Evolutionary conservation across 768 basidiomycete species (phyloP), one percentile per base, ranked within the genome.

Genomic region (Amanita molliuscula): DNA sequence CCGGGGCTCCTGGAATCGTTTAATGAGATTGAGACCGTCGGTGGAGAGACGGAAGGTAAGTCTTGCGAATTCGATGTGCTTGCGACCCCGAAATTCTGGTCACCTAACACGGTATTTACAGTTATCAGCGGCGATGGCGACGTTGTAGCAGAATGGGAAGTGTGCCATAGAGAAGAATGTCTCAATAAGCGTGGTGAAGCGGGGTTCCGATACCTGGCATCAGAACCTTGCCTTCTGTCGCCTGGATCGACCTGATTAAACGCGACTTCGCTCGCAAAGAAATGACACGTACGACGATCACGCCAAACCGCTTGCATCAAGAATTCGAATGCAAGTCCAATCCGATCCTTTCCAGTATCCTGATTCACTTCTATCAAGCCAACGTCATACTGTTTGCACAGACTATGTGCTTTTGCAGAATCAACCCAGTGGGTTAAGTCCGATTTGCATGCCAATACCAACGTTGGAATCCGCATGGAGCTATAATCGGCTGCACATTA

Each of bases 361-460:
- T 67, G 75, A 3, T 81, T 77, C 2, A 89, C 84, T 62, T 88
- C 84, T 9, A 92, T 80, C 25, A 96, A 65, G 7, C 90, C 88
- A 6, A 84, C 78, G 56, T 88, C 83, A 62, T 84, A 84, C 29
- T 69, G 66, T 29, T 73, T 66, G 36, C 85, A 69, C 36, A 82
- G 62, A 16, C 65, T 67, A 18, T 69, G 56, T 3, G 79, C 81
- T 42, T 65, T 65, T 47, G 71, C 65, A 8, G 84, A 78, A 55
- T 83, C 74, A n/a, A 89, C 70, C 35, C 68, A 68, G 34, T 68
- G 69, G 16, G 72, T 71, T 16, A 84, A 67, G 59, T 95, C 88
- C 4, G 83, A 82, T 64, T 96, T 97, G 69, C 92, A 91, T 3
- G 88, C 90, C 11, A 97, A 70, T 10, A 91, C 85, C 40, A 95